Base-by-base conservation (phyloP, 768 basidiomycete genomes). In the Phallus indusiatus region DNA sequence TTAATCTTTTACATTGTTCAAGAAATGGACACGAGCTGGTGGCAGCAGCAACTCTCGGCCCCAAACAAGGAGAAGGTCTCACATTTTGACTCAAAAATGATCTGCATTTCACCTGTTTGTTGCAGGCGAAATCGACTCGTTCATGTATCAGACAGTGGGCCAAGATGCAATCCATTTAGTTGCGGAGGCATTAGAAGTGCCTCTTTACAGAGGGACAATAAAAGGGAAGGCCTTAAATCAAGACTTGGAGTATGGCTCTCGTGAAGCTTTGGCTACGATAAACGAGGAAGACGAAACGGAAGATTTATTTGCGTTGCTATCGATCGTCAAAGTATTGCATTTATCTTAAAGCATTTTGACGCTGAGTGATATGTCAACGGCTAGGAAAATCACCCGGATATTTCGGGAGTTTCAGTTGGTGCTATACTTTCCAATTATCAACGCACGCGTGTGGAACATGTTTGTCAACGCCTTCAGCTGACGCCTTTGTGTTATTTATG, bases 391-490 rank as follows among this genome's bases (percentile, higher is more conserved):
- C 88, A 93, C 70, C 92, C 93, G 2, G 87, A 92, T 55, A 72
- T 94, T 20, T 75, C 85, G 69, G 95, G 84, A 9, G 88, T 98
- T 22, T 90, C 94, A 9, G 92, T 94, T 20, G 96, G 96, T 2
- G 94, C 96, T 5, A 99, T 99, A 61, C 81, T 98, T 34, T 98
- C 96, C 28, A 95, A 92, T 68, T 99, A 99, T 67, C 96, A 99
- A 67, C 82, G 96, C 22, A 86, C 97, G 17, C 83, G 96, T 56
- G 94, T 99, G 12, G 96, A 99, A 72, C 94, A 99, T 79, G 94
- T 98, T 16, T 96, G 94, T 67, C 80, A 81, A 11, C 82, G 96
- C 17, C 79, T 98, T 24, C 80, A 79, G 1, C 70, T 98, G 9
- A 89, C 85, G 0, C 80, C 92, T 5, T 75, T 99, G 50, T 82